Base-by-base conservation (phyloP, 768 basidiomycete genomes). In the Rhizopogon vesiculosus region DNA sequence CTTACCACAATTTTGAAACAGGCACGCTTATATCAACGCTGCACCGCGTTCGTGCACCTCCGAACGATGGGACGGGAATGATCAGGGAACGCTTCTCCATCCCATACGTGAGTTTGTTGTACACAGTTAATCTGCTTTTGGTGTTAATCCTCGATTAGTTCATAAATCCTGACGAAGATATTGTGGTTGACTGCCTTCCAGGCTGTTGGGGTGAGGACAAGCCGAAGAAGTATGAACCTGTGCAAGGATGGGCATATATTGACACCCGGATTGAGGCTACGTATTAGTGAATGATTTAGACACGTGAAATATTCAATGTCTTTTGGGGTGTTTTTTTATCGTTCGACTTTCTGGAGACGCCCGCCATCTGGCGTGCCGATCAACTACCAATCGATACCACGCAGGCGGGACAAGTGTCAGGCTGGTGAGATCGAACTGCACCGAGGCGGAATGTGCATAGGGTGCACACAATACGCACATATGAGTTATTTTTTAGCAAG, bases 1-100 rank as follows among this genome's bases (percentile, higher is more conserved):
- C 25, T 3, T 25, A 25, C 25, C 3, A 25, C 25, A 78, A 13
- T 15, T 16, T 35, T 39, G 7, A 4, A 12, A 22, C 25, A 70
- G 70, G 65, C 57, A 55, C 66, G 61, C 46, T 66, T 56, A 56
- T 73, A 66, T 64, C 63, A n/a, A 78, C 81, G 0, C 59, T 80
- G 8, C 81, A 83, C 61, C 80, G 81, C 18, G 81, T 84, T 4
- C 71, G 76, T 39, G 74, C 76, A 2, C 80, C 78, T 19, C 66
- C 56, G 9, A 46, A 59, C 55, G 19, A 59, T 25, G 42, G 46
- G 39, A 50, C 48, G 31, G 69, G 64, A 5, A 75, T 77, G 68
- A 73, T 78, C 1, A 80, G 41, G 1, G 76, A 76, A 35, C 71
- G 84, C 28, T 85, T 82, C 61, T 85, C 83, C 0, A 85, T 86